phyloP scores from a whole-genome alignment of 306 rosid genomes.

The Lathyrus aphaca region DNA sequence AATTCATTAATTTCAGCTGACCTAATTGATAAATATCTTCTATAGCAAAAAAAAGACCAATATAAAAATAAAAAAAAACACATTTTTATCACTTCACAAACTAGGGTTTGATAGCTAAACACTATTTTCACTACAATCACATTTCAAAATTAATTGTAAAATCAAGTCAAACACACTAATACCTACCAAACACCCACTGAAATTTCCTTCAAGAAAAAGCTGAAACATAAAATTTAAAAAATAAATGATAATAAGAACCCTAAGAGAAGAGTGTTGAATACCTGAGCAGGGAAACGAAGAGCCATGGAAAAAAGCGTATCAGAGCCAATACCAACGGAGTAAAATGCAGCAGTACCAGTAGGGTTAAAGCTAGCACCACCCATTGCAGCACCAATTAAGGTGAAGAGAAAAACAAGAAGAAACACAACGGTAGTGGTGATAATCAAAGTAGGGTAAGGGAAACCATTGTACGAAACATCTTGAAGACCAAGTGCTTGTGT shows the following conservation, averaged over 20 bases:
- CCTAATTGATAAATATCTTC: not conserved
- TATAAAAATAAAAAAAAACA: not conserved
- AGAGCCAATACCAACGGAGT: conserved; percentile 71
- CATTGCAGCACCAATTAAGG: conserved; percentile 55
- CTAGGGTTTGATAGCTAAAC: not conserved
- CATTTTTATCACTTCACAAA: not conserved
- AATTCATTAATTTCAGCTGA: not conserved
- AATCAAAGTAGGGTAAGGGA: conserved; percentile 55
- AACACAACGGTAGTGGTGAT: conserved; percentile 66
- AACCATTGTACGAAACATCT: conserved; percentile 38
- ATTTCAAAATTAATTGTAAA: not conserved
- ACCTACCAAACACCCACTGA: conserved; percentile 21
- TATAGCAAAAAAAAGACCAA: not conserved
- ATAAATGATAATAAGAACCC: not conserved
- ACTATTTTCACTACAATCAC: not conserved
- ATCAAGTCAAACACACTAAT: not conserved
- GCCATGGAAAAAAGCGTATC: conserved; percentile 84
- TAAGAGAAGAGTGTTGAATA: not conserved
- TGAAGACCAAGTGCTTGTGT: conserved; percentile 49
- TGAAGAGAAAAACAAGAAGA: conserved; percentile 61
- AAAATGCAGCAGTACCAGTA: conserved; percentile 74
- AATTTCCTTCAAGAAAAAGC: conserved; percentile 7
- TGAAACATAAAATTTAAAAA: no score
- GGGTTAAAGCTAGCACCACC: conserved; percentile 99
- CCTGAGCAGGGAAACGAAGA: conserved; percentile 94